Evolutionary conservation across 2,329 filamentous ascomycete genomes (phyloP), one percentile per base, ranked within the genome.

Genomic region (Aspergillus bombycis): DNA sequence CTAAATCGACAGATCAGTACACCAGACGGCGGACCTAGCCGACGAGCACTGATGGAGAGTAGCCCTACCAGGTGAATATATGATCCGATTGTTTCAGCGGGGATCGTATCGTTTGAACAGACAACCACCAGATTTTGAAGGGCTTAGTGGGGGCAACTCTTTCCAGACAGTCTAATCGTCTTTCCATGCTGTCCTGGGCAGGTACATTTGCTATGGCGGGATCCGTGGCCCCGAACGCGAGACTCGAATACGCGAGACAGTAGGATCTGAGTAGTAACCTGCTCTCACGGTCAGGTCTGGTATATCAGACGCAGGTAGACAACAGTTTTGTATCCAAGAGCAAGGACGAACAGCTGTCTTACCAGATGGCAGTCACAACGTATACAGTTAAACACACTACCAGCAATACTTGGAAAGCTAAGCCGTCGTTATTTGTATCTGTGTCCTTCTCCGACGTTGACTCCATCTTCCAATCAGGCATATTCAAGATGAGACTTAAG

Each of bases 231-330:
- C 32, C 34, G 3, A 28, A 43, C 8, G 32, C 43, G 10, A 43
- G 21, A 14, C 58, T 57, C 55, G 43, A 57, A 23, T 50, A 60
- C 53, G 61, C 56, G 56, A 26, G 41, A 55, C 52, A 55, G 21
- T 55, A 55, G 2, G 52, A 55, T 55, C 52, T 55, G 1, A 55
- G 12, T 2, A 55, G 32, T 28, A 55, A 14, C 52, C 52, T 55
- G 34, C 14, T n/a, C 7, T 23, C 52, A 4, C 3, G 14, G 52
- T 55, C 34, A 55, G 52, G 38, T 21, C 28, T 19, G 16, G 7
- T 28, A 12, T 16, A 14, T 26, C 23, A 16, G 23, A 8, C 23
- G 23, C 45, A 48, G 23, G 11, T 16, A 48, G n/a, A 23, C 45
- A 48, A 16, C 4, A 16, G 2, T n/a, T 7, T 26, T n/a, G 19